phyloP scores from a whole-genome alignment of 1,284 basidiomycete genomes.

The Ustilago vetiveriae region DNA sequence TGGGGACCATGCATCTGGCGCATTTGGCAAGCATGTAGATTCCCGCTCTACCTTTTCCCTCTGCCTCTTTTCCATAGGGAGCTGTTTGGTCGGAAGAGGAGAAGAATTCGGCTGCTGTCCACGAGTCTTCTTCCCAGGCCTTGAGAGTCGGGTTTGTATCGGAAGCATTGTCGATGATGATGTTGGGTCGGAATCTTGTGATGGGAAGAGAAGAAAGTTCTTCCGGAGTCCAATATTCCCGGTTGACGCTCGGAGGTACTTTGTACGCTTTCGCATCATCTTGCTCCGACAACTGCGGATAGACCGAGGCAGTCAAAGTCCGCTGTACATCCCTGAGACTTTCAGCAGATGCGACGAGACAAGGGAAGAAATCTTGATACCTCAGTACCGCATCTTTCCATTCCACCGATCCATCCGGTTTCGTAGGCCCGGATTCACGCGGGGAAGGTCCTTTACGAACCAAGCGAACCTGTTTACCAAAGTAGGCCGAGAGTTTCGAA shows the following conservation, averaged over 20 bases:
- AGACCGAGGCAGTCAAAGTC: slow-evolving; percentile 53
- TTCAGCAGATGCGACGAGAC: slow-evolving; percentile 48
- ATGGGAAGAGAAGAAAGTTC: slow-evolving; percentile 47
- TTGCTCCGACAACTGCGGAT: slow-evolving; percentile 16
- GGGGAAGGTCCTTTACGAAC: slow-evolving; percentile 55
- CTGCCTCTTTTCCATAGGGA: slow-evolving; percentile 40
- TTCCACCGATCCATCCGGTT: slow-evolving; percentile 37
- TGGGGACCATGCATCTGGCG: slow-evolving; percentile 57
- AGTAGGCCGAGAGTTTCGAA: slow-evolving; percentile 51
- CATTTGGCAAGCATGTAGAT: slow-evolving; percentile 56
- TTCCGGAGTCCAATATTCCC: slow-evolving; percentile 58
- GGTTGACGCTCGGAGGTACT: slow-evolving; percentile 40
- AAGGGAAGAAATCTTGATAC: slow-evolving; percentile 58
- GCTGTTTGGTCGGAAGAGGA: neutral
- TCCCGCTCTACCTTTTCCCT: slow-evolving; percentile 46
- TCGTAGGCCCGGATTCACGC: slow-evolving; percentile 29
- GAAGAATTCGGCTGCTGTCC: slow-evolving; percentile 54
- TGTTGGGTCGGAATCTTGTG: slow-evolving; percentile 59
- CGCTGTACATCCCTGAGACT: slow-evolving; percentile 52
- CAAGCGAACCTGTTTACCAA: slow-evolving; percentile 54
- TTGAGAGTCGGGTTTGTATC: slow-evolving; percentile 14
- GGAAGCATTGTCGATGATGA: slow-evolving; percentile 45
- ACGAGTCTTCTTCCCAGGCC: slow-evolving; percentile 61
- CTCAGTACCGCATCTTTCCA: slow-evolving; percentile 35
- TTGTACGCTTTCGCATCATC: slow-evolving; percentile 27